phyloP scores from a whole-genome alignment of 345 rosid species.

The Toxicodendron radicans region DNA sequence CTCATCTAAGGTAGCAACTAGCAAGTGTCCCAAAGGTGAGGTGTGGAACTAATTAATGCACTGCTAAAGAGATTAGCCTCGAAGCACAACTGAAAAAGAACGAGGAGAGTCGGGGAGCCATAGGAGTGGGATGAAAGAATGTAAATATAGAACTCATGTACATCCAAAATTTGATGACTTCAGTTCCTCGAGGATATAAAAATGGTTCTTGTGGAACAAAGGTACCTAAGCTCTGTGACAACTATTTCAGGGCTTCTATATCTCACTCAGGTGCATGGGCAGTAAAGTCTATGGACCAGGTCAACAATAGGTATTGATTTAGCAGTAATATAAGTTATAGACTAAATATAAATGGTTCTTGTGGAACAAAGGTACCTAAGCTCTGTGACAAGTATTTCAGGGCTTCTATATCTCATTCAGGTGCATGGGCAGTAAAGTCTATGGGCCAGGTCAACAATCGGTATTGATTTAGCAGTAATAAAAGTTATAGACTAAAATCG shows the following conservation, averaged over 20 bases:
- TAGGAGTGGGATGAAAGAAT: not conserved
- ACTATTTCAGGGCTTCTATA: not conserved
- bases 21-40: not conserved
- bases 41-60: not conserved
- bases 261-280: not conserved
- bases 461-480: not conserved
- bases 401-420: not conserved
- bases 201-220: not conserved
- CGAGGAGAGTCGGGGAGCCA: not conserved
- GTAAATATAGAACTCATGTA: not conserved
- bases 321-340: too few relatives aligned
- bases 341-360: too few relatives aligned
- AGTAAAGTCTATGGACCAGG: not conserved
- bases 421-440: not conserved
- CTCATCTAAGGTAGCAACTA: not conserved
- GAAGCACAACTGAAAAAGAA: not conserved
- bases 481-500: not conserved
- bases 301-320: not conserved
- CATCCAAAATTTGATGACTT: not conserved
- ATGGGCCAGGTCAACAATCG: not conserved
- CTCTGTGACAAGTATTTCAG: not conserved
- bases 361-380: not conserved
- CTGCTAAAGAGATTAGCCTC: not conserved
- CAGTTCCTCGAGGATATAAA: not conserved
- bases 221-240: not conserved